Evolutionary conservation across 1,284 basidiomycete species (phyloP).

Genomic region (Anthracocystis setariae): DNA sequence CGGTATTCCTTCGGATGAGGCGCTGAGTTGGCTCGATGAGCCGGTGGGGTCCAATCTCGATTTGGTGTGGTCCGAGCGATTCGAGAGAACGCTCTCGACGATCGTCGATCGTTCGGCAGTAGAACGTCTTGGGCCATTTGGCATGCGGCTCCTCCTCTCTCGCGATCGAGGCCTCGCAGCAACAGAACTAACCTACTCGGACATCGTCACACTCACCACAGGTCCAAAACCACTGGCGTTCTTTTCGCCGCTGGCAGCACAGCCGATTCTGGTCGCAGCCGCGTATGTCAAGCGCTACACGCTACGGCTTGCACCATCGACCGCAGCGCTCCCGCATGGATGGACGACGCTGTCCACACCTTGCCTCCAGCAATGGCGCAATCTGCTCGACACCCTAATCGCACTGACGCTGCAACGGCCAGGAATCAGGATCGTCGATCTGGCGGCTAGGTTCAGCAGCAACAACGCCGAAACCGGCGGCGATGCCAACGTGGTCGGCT

Average conservation of each 20-base stretch:
- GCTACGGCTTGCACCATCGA: not conserved
- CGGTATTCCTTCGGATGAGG: slow-evolving; percentile 15
- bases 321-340: slow-evolving; percentile 16
- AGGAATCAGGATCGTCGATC: slow-evolving; percentile 7
- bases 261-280: slow-evolving; percentile 10
- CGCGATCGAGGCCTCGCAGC: not conserved
- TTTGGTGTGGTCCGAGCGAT: slow-evolving; percentile 6
- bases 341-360: slow-evolving; percentile 25
- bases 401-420: slow-evolving; percentile 13
- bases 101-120: not conserved
- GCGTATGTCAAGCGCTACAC: slow-evolving; percentile 6
- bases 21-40: slow-evolving; percentile 15
- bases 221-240: slow-evolving; percentile 18
- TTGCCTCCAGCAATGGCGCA: slow-evolving; percentile 4
- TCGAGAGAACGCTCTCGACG: not conserved
- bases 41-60: not conserved
- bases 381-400: slow-evolving; percentile 13
- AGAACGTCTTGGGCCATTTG: not conserved
- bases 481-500: slow-evolving; percentile 1
- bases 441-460: slow-evolving; percentile 22
- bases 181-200: not conserved
- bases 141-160: not conserved
- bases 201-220: slow-evolving; percentile 5
- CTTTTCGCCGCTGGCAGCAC: slow-evolving; percentile 11
- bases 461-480: not conserved